phyloP scores from a whole-genome alignment of 1,139 yeast genomes.

The Nakaseomyces nivariensis region DNA sequence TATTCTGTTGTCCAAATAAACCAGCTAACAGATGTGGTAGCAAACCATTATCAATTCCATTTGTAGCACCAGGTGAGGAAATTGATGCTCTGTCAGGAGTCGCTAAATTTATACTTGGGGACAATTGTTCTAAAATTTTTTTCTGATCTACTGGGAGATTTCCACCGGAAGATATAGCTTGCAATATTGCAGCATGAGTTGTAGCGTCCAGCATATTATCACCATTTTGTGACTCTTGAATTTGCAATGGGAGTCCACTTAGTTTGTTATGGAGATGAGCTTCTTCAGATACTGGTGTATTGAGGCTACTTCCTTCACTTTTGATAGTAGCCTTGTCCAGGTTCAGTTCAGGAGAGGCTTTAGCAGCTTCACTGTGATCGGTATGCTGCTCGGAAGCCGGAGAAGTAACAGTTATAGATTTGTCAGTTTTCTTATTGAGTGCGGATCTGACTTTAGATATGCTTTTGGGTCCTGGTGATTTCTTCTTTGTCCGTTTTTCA shows the following conservation, averaged over 20 bases:
- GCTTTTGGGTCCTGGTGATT: background rate
- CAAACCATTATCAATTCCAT: background rate
- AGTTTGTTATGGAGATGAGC: background rate
- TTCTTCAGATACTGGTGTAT: conserved; percentile 1
- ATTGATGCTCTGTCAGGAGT: background rate
- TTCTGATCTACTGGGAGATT: background rate
- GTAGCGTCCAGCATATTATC: background rate
- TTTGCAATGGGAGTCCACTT: background rate
- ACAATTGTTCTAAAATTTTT: background rate
- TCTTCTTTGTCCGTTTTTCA: background rate
- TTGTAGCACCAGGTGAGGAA: conserved; percentile 1
- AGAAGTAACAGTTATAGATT: background rate
- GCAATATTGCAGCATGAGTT: background rate
- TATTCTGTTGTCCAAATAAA: conserved; percentile 5
- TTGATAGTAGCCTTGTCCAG: background rate
- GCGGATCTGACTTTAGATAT: background rate
- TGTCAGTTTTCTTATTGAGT: background rate
- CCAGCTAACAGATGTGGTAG: background rate
- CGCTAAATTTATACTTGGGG: background rate
- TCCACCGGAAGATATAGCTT: background rate
- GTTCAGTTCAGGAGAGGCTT: background rate
- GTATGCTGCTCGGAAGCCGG: background rate
- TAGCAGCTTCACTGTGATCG: background rate
- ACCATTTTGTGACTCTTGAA: background rate
- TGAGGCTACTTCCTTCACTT: conserved; percentile 1